Base-by-base conservation (phyloP, 306 rosid genomes). In the Acacia melanoxylon region DNA sequence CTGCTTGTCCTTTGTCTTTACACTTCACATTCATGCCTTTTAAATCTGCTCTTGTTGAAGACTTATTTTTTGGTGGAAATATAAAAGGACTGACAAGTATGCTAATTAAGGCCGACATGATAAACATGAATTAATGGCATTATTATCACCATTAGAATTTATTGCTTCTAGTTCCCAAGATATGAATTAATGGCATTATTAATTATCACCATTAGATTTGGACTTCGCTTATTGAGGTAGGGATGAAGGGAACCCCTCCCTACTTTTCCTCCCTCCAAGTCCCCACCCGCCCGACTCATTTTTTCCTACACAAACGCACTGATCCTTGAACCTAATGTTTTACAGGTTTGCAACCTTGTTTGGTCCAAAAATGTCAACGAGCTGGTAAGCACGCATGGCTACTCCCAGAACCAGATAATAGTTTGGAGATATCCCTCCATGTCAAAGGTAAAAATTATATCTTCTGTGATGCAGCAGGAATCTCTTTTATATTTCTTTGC, bases 351-450 rank as follows among this genome's bases (percentile, higher is more conserved):
- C 91, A 94, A 92, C 84, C 97, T 94, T 58, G 97, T 85, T 65
- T 94, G 98, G 98, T 94, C 98, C 19, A 94, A 94, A 88, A 92
- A 94, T 86, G 98, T 94, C 62, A 92, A 92, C 40, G 98, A 94
- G 86, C 89, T 94, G 16, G 98, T 94, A 65, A 94, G 98, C 92
- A 94, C 98, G 14, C 98, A 94, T 67, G 98, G 98, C 6, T 94
- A 92, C 87, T 94, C 98, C 82, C 98, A 92, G 87, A 94, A 94
- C 87, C 97, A 94, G 82, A 94, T 94, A 81, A 91, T 91, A 69
- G 95, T 94, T 81, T 92, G 98, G 98, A 92, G 91, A 89, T 94
- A 94, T 72, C 98, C 97, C 17, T 78, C 94, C 83, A 91, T 94
- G 98, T 94, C 98, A 67, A 94, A 94, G 97, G 98, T 94, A 80